A percentile compares a stretch with the other conserved stretches of the same genome.
These are phyloP conservation scores for Colletotrichum liriopes DNA, from an alignment of 2,329 filamentous ascomycete species.

Conservation along the genomic window DNA sequence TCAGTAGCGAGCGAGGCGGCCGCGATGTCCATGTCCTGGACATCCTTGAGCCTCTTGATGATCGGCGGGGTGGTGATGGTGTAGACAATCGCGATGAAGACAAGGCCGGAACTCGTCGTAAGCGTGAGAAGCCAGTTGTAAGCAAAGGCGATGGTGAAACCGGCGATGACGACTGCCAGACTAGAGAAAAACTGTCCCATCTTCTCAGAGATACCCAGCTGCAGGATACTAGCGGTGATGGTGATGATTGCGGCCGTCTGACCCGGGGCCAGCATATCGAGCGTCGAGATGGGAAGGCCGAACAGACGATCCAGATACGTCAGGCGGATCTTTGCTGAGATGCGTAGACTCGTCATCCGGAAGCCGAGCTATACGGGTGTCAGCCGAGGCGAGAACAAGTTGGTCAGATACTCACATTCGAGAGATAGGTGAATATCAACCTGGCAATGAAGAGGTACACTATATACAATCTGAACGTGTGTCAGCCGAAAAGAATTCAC, in stretches of 20 bases:
- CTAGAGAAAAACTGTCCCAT: conserved; percentile 61
- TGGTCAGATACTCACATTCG: conserved; percentile 47
- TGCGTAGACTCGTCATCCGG: conserved; percentile 64
- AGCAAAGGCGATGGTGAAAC: conserved; percentile 66
- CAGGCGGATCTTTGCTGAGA: conserved; percentile 65
- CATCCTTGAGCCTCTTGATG: conserved; percentile 50
- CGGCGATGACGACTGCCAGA: conserved; percentile 58
- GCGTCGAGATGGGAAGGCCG: conserved; percentile 62
- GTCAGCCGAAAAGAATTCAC: not conserved
- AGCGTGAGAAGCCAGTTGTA: conserved; percentile 69
- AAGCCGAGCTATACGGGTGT: conserved; percentile 57
- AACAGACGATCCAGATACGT: conserved; percentile 66
- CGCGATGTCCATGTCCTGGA: conserved; percentile 56
- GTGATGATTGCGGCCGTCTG: conserved; percentile 68
- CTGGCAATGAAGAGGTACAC: conserved; percentile 54
- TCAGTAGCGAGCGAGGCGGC: conserved; percentile 58
- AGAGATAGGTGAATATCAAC: conserved; percentile 52
- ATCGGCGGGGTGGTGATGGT: conserved; percentile 52
- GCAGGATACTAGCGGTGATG: conserved; percentile 66
- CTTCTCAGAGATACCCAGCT: conserved; percentile 69
- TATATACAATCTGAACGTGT: conserved; percentile 51
- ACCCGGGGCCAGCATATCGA: conserved; percentile 66
- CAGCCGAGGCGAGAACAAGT: not conserved
- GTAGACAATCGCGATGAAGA: conserved; percentile 57
- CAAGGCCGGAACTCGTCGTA: conserved; percentile 62